Evolutionary conservation across 108 stramenopile species (phyloP), one percentile per base, ranked within the genome.

Genomic region (Seminavis robusta): DNA sequence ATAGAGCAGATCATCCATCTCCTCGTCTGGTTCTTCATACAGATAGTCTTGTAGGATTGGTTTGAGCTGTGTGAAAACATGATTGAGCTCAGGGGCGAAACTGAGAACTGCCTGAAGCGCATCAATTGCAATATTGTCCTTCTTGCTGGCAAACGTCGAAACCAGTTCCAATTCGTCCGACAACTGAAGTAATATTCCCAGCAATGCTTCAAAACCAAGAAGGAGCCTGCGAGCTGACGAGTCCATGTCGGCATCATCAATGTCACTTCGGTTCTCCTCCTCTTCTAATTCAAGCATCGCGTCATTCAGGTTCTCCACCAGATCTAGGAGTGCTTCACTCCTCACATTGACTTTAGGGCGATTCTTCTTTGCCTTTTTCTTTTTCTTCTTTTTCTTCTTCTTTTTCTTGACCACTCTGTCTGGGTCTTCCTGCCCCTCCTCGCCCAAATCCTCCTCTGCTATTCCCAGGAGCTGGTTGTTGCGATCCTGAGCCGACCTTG

Each of bases 111-210:
- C 61, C 42, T 74, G 58, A 21, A 79, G 53, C 11, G 72, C 72
- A 29, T 58, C 56, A 23, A 60, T 56, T 2, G 59, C 41, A 19
- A 58, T 65, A 15, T 39, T 40, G 27, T 73, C 68, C 33, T 65
- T 68, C 36, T 49, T 72, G 21, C 37, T 61, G 3, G 58, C 64
- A 46, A 79, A 73, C 4, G 73, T 74, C 3, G 56, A 65, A 8
- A 73, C 58, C 23, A 79, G 56, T 37, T 79, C 78, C 20, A 74
- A 28, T 38, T 79, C 78, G 31, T 79, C 78, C 5, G 78, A 73
- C 6, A 79, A 49, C 32, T 73, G 78, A 25, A 74, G 28, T 21
- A 74, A 59, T 10, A 74, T 69, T 23, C 68, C 73, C 21, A 74
- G 6, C 1, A 79, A 47, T 27, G 68, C 67, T 59, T 79, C 78